phyloP scores from a whole-genome alignment of 2,329 filamentous ascomycete species.

The Botrytis squamosa region DNA sequence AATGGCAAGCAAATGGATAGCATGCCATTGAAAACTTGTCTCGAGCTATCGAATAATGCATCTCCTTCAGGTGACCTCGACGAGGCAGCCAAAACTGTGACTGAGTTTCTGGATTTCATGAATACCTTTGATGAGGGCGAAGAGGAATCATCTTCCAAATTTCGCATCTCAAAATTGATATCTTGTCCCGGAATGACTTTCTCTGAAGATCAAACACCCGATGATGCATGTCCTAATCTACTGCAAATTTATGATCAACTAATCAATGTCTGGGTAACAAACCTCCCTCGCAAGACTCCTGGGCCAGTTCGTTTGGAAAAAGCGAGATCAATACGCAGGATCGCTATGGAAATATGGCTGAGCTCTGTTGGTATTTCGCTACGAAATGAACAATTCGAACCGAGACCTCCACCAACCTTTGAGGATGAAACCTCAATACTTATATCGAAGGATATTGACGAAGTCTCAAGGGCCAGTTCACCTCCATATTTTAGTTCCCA shows the following conservation, averaged over 20 bases:
- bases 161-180: constrained; percentile 30
- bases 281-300: constrained; percentile 32
- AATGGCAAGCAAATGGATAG: constrained; percentile 22
- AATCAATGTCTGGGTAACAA: constrained; percentile 36
- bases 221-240: constrained; percentile 24
- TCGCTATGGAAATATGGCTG: constrained; percentile 37
- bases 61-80: constrained; percentile 33
- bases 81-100: constrained; percentile 27
- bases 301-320: constrained; percentile 33
- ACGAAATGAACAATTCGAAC: constrained; percentile 22
- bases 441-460: constrained; percentile 20
- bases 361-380: constrained; percentile 36
- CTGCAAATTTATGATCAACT: constrained; percentile 37
- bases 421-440: constrained; percentile 14
- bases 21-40: constrained; percentile 22
- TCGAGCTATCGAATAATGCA: constrained; percentile 30
- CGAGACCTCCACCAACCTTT: not conserved
- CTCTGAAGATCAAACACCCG: not conserved
- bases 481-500: constrained; percentile 30
- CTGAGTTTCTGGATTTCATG: constrained; percentile 30
- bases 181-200: constrained; percentile 24
- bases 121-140: constrained; percentile 21
- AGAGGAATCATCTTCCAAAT: constrained; percentile 21
- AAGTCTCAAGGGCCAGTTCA: constrained; percentile 27
- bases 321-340: constrained; percentile 34